phyloP scores from a whole-genome alignment of 768 basidiomycete species.

The Tulasnella sp. region DNA sequence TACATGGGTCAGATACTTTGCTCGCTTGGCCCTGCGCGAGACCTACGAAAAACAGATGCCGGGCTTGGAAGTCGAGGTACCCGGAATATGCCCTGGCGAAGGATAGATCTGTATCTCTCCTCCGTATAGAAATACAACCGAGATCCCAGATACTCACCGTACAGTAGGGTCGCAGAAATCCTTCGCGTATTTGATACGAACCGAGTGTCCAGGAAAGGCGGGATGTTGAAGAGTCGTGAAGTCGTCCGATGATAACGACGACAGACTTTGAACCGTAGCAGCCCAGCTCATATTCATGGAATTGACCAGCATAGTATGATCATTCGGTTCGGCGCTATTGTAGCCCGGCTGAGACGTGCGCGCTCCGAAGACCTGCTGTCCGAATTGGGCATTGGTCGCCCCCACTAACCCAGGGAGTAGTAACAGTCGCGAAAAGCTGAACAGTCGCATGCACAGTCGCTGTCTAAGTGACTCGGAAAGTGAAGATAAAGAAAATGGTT shows the following conservation, averaged over 20 bases:
- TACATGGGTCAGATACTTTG: too few relatives aligned
- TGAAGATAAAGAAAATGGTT: too few relatives aligned
- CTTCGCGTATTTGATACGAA: background rate
- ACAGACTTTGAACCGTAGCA: background rate
- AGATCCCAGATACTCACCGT: background rate
- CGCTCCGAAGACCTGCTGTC: too few relatives aligned
- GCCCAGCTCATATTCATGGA: background rate
- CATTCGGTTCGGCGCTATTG: too few relatives aligned
- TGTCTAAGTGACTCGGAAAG: too few relatives aligned
- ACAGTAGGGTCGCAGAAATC: background rate
- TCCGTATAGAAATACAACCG: background rate
- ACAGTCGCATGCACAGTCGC: too few relatives aligned
- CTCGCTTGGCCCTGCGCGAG: background rate
- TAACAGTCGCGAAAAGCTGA: too few relatives aligned
- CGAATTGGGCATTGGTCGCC: too few relatives aligned
- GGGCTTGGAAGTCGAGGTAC: background rate
- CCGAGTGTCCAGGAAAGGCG: background rate
- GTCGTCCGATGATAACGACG: background rate
- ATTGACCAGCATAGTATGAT: too few relatives aligned
- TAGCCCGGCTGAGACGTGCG: too few relatives aligned
- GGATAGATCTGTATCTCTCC: background rate
- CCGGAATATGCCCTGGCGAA: background rate
- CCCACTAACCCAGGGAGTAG: too few relatives aligned
- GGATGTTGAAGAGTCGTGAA: background rate
- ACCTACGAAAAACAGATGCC: background rate